Percentiles rank a stretch among this genome's conserved stretches.
Evolutionary conservation across 768 basidiomycete species (phyloP).

Genomic region (Suillus ampliporus): DNA sequence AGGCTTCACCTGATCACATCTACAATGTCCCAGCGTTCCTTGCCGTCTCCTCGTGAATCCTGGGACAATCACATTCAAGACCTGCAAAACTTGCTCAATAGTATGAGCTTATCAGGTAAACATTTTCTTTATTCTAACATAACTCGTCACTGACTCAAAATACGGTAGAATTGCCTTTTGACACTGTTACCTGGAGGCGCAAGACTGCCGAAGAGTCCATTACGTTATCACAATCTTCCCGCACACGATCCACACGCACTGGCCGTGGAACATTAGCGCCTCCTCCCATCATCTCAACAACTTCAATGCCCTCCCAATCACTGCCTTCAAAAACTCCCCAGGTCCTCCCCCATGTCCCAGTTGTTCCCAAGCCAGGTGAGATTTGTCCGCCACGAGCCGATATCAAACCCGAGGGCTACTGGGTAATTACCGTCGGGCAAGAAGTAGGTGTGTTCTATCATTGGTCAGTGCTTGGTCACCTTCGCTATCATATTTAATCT

Average conservation of each 20-base stretch:
- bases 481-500: too few relatives aligned
- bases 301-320: too few relatives aligned
- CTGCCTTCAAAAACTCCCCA: too few relatives aligned
- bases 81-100: neutral
- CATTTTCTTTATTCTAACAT: too few relatives aligned
- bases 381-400: neutral
- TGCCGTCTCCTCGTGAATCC: too few relatives aligned
- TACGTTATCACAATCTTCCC: neutral
- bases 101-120: neutral
- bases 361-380: neutral
- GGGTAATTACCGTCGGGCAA: slow-evolving; percentile 2
- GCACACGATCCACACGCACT: neutral
- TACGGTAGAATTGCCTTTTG: neutral
- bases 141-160: too few relatives aligned
- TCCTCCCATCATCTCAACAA: too few relatives aligned
- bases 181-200: neutral
- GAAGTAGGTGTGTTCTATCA: slow-evolving; percentile 7
- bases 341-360: too few relatives aligned
- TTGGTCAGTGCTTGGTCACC: neutral
- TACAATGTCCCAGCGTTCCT: too few relatives aligned
- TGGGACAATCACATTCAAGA: neutral
- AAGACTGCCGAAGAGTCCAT: neutral
- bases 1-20: too few relatives aligned
- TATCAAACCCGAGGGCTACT: neutral
- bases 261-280: too few relatives aligned